phyloP scores from a whole-genome alignment of 78 protist species.

The Anaeramoeba flamelloides region DNA sequence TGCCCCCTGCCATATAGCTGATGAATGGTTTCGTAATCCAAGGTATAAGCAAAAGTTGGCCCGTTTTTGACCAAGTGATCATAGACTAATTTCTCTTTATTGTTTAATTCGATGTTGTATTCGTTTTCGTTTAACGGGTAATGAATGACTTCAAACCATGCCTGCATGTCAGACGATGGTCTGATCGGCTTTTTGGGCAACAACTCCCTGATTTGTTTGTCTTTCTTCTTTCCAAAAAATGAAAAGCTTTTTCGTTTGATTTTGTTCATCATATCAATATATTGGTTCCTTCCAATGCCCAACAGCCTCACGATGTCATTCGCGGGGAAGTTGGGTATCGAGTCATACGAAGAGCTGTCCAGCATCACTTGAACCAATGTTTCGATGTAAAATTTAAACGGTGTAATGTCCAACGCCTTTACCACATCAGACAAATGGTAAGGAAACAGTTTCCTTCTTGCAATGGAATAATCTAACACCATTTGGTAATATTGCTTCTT shows the following conservation, averaged over 20 bases:
- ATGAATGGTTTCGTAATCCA: constrained; percentile 3
- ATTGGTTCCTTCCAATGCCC: constrained; percentile 55
- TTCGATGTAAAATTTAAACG: constrained; percentile 29
- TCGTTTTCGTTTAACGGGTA: too few relatives aligned
- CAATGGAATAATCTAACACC: too few relatives aligned
- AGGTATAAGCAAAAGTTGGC: constrained; percentile 4
- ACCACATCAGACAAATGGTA: constrained; percentile 32
- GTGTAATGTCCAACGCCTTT: neutral
- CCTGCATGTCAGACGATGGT: too few relatives aligned
- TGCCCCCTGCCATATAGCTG: constrained; percentile 4
- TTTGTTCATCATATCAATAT: constrained; percentile 32
- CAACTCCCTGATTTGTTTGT: neutral
- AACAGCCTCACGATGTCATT: constrained; percentile 32
- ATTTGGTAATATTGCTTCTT: too few relatives aligned
- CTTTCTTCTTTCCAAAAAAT: neutral
- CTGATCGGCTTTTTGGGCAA: constrained; percentile 1
- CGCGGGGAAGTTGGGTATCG: constrained; percentile 64
- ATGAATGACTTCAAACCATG: too few relatives aligned
- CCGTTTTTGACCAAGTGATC: too few relatives aligned
- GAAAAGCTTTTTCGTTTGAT: constrained; percentile 13
- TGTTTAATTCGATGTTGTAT: too few relatives aligned
- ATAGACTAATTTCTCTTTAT: too few relatives aligned
- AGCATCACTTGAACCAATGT: constrained; percentile 21
- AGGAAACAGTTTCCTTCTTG: too few relatives aligned
- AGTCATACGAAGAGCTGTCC: constrained; percentile 29